phyloP scores from a whole-genome alignment of 805 yeast species.

The Candida ponderosae region DNA sequence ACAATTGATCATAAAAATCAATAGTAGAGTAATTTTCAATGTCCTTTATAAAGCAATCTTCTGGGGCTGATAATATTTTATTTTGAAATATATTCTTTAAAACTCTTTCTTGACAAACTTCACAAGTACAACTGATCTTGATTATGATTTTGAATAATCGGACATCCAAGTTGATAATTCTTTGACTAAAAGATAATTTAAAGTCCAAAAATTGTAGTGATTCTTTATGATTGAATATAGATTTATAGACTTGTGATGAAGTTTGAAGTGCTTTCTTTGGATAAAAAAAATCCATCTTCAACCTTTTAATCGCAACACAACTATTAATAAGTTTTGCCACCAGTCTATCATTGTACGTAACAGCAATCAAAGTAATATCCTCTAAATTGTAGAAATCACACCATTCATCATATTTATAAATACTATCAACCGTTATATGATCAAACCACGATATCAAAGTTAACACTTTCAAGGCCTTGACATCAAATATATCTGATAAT shows the following conservation, averaged over 20 bases:
- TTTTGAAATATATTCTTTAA: slow-evolving; percentile 23
- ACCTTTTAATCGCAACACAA: slow-evolving; percentile 23
- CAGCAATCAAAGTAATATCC: slow-evolving; percentile 33
- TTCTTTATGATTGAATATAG: slow-evolving; percentile 25
- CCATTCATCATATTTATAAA: slow-evolving; percentile 29
- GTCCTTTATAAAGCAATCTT: slow-evolving; percentile 19
- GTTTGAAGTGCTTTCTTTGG: slow-evolving; percentile 25
- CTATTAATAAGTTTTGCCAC: slow-evolving; percentile 24
- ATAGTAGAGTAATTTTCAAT: slow-evolving; percentile 22
- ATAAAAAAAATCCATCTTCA: slow-evolving; percentile 31
- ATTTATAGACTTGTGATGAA: slow-evolving; percentile 23
- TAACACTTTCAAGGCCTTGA: slow-evolving; percentile 24
- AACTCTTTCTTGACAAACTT: slow-evolving; percentile 12
- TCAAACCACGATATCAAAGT: slow-evolving; percentile 38
- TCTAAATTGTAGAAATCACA: slow-evolving; percentile 26
- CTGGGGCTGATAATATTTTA: slow-evolving; percentile 25
- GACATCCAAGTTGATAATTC: slow-evolving; percentile 13
- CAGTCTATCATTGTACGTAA: slow-evolving; percentile 21
- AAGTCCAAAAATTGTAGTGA: slow-evolving; percentile 31
- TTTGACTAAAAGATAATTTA: slow-evolving; percentile 17
- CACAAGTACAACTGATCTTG: slow-evolving; percentile 13
- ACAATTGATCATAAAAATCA: slow-evolving; percentile 29
- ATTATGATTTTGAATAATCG: slow-evolving; percentile 8
- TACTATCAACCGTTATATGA: slow-evolving; percentile 21
- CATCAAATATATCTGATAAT: slow-evolving; percentile 29